Conservation (phyloP, 2,329 filamentous ascomycete species). For the Neurospora sp. region DNA sequence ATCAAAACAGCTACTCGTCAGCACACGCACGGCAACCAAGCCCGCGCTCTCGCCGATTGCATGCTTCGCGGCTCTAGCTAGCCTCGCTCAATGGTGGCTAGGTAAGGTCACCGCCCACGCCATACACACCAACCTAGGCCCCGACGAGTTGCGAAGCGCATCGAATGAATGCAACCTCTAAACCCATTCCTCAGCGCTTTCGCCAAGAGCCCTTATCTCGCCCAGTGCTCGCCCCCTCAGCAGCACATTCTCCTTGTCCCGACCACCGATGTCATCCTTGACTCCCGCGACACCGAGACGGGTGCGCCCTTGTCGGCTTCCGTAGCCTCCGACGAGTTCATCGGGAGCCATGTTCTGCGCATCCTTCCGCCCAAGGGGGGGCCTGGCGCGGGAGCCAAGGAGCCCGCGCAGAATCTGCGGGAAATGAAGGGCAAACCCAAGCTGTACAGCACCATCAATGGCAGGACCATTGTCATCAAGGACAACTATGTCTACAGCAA, state of each 20-base stretch:
- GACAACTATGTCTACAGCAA: constrained; percentile 90
- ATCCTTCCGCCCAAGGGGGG: constrained; percentile 47
- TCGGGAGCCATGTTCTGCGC: constrained; percentile 91
- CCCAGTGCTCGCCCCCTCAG: constrained; percentile 84
- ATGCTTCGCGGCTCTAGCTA: constrained; percentile 6
- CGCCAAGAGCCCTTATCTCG: constrained; percentile 87
- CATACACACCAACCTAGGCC: constrained; percentile 5
- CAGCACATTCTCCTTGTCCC: constrained; percentile 93
- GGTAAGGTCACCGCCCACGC: constrained; percentile 2
- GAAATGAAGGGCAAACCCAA: constrained; percentile 89
- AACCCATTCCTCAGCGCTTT: constrained; percentile 98
- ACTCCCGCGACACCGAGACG: constrained; percentile 78
- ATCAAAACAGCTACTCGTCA: background rate
- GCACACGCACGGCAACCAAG: background rate
- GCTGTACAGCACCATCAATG: constrained; percentile 87
- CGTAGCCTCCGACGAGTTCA: constrained; percentile 83
- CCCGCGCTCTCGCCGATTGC: constrained; percentile 2
- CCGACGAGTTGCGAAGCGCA: constrained; percentile 13
- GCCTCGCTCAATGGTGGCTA: constrained; percentile 15
- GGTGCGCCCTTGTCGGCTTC: constrained; percentile 69
- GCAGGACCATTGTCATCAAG: constrained; percentile 86
- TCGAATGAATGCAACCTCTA: constrained; percentile 80
- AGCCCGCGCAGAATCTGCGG: constrained; percentile 54
- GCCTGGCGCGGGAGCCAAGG: constrained; percentile 42
- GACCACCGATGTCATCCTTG: constrained; percentile 82